Evolutionary conservation across 768 basidiomycete species (phyloP), one percentile per base, ranked within the genome.

Genomic region (Suillus fuscotomentosus): DNA sequence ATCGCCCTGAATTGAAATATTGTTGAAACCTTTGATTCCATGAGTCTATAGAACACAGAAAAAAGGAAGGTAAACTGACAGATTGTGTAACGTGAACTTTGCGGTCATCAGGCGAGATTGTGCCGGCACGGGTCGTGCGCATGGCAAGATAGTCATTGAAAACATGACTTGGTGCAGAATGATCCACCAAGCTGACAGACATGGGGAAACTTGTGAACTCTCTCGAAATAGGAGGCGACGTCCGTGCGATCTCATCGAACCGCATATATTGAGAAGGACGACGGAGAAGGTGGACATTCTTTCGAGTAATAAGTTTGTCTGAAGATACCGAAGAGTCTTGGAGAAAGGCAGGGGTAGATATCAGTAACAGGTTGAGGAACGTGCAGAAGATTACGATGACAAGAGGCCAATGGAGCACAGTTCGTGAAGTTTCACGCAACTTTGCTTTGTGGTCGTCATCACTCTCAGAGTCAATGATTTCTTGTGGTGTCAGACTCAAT

Each of bases 181-280:
- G 10, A 54, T 54, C 53, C 53, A 54, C 53, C 20, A 54, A 34
- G 31, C 31, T 54, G 20, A 54, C 53, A 34, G 53, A 54, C 17
- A 54, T 54, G 17, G 51, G 51, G 5, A 31, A 53, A 53, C 17
- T 53, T 53, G 31, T 54, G 11, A 34, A 54, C 5, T 54, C 53
- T 54, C 53, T 54, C 31, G 20, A 10, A 34, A 34, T 34, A 34
- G 31, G 53, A 53, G 53, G 53, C 10, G 53, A 54, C 17, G 53
- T 1, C 17, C 51, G 51, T 20, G 17, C 31, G 17, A 54, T 54
- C 31, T 34, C 31, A 2, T 54, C 51, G 14, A 54, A 54, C 3
- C 51, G 51, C 20, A 54, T 20, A 34, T 54, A 54, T 54, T 54
- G 51, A 54, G 51, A 54, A 54, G 51, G 51, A 5, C 51, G 51